Evolutionary conservation across 1,284 basidiomycete species (phyloP).

Genomic region (Naganishia sp.): DNA sequence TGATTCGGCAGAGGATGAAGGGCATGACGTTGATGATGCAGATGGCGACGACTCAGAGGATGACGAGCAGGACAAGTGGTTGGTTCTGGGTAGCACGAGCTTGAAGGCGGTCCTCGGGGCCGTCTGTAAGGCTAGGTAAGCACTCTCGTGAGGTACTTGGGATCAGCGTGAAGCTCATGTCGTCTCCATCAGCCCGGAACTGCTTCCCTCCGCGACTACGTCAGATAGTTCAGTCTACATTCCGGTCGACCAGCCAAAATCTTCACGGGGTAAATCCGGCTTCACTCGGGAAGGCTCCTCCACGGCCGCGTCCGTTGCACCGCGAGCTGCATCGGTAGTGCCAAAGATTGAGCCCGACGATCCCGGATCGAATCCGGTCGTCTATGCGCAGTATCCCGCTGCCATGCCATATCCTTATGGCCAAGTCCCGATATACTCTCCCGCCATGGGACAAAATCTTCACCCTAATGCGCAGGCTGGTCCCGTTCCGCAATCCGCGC

Average conservation of each 20-base stretch:
- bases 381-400: not conserved
- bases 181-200: constrained; percentile 24
- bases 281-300: not conserved
- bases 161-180: not conserved
- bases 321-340: constrained; percentile 3
- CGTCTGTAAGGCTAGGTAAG: constrained; percentile 32
- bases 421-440: not conserved
- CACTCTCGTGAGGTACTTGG: not conserved
- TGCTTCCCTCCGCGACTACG: constrained; percentile 22
- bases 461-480: not conserved
- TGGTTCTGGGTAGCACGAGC: constrained; percentile 28
- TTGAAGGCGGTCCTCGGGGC: constrained; percentile 26
- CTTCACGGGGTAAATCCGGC: not conserved
- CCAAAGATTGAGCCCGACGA: constrained; percentile 20
- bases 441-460: constrained; percentile 5
- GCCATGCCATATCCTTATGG: constrained; percentile 20
- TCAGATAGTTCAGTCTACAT: constrained; percentile 32
- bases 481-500: constrained; percentile 4
- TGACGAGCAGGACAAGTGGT: constrained; percentile 14
- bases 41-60: constrained; percentile 25
- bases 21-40: not conserved
- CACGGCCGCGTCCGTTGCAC: constrained; percentile 5
- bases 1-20: constrained; percentile 13
- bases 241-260: constrained; percentile 16
- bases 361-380: not conserved